phyloP scores from a whole-genome alignment of 2,329 filamentous ascomycete genomes.

The Kalaharituber pfeilii region DNA sequence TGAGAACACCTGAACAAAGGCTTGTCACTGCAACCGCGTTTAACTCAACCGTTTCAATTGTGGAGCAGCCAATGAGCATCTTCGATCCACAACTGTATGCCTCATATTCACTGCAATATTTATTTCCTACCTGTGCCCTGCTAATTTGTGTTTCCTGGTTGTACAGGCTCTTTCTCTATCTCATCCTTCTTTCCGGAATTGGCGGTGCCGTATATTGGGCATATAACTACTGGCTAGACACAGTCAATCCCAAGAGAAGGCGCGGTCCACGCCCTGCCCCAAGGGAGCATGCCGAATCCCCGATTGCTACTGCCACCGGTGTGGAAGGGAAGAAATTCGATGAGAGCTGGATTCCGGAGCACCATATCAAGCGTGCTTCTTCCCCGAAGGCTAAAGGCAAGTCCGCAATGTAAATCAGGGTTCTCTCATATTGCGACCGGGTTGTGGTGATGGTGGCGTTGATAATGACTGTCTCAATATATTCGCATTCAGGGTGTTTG shows the following conservation, averaged over 20 bases:
- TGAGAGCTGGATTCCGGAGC: slow-evolving; percentile 80
- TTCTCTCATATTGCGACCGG: neutral
- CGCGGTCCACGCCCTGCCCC: slow-evolving; percentile 37
- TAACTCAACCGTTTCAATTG: slow-evolving; percentile 67
- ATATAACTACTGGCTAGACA: slow-evolving; percentile 94
- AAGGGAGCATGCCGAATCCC: slow-evolving; percentile 43
- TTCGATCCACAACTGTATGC: slow-evolving; percentile 90
- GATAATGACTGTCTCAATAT: too few species aligned
- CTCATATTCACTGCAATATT: too few species aligned
- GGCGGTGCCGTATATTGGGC: slow-evolving; percentile 78
- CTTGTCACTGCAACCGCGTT: slow-evolving; percentile 64
- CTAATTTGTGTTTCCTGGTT: neutral
- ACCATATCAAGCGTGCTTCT: slow-evolving; percentile 73
- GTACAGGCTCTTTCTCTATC: slow-evolving; percentile 83
- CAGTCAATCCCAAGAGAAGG: slow-evolving; percentile 84
- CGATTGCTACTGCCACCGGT: slow-evolving; percentile 47
- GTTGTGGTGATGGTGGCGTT: neutral
- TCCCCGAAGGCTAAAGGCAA: slow-evolving; percentile 43
- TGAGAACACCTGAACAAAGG: slow-evolving; percentile 47
- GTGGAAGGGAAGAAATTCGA: slow-evolving; percentile 50
- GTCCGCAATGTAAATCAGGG: slow-evolving; percentile 43
- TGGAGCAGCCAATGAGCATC: slow-evolving; percentile 79
- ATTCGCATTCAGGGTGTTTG: too few species aligned
- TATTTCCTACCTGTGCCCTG: too few species aligned
- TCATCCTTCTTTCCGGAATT: slow-evolving; percentile 67